phyloP scores from a whole-genome alignment of 1,284 basidiomycete genomes.

The Malassezia pachydermatis region DNA sequence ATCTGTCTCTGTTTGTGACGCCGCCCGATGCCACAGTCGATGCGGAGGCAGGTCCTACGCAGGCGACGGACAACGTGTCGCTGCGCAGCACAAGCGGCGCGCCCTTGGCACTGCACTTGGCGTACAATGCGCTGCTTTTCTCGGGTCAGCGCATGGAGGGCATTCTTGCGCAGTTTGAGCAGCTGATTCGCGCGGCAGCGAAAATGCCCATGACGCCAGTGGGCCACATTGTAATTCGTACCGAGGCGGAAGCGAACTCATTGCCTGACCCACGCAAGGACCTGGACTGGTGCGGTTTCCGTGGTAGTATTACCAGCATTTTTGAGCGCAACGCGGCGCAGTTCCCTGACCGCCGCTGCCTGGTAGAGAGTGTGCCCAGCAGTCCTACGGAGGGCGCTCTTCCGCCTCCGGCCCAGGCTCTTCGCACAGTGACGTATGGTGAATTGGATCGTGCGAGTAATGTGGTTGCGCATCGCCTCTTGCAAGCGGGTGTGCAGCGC shows the following conservation, averaged over 20 bases:
- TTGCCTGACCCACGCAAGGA: slow-evolving; percentile 74
- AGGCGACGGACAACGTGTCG: slow-evolving; percentile 14
- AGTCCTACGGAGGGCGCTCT: slow-evolving; percentile 63
- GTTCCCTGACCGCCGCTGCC: slow-evolving; percentile 39
- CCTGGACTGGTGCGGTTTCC: slow-evolving; percentile 92
- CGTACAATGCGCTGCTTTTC: slow-evolving; percentile 93
- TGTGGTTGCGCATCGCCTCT: slow-evolving; percentile 78
- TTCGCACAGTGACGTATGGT: slow-evolving; percentile 63
- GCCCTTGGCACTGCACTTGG: slow-evolving; percentile 65
- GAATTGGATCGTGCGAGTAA: slow-evolving; percentile 78
- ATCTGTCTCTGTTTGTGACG: slow-evolving; percentile 66
- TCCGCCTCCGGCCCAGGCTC: slow-evolving; percentile 53
- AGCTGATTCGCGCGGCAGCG: slow-evolving; percentile 64
- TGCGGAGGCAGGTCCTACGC: slow-evolving; percentile 17
- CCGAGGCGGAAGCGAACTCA: slow-evolving; percentile 63
- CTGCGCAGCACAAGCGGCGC: slow-evolving; percentile 51
- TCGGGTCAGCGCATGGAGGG: slow-evolving; percentile 65
- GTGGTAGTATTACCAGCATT: slow-evolving; percentile 79
- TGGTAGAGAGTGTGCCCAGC: slow-evolving; percentile 58
- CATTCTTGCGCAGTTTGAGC: slow-evolving; percentile 76
- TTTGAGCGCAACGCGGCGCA: slow-evolving; percentile 40
- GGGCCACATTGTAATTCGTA: slow-evolving; percentile 37
- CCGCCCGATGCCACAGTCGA: slow-evolving; percentile 28
- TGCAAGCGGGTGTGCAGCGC: slow-evolving; percentile 72
- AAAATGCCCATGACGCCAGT: slow-evolving; percentile 50